These are phyloP conservation scores for Exophiala xenobiotica DNA, from an alignment of 2,329 filamentous ascomycete genomes.

Conservation along the genomic window DNA sequence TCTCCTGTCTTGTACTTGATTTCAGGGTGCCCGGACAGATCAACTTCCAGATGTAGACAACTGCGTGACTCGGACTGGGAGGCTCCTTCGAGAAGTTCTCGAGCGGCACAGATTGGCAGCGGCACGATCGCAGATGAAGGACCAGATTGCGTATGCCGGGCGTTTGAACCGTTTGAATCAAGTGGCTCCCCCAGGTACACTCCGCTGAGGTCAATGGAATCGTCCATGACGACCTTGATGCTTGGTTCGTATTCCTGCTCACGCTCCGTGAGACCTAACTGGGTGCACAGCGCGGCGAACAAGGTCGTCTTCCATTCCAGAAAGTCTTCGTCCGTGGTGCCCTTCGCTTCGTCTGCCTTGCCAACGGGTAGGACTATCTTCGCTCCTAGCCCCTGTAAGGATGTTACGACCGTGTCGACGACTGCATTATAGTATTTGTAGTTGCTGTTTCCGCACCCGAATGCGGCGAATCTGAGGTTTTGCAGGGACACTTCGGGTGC, in stretches of 20 bases:
- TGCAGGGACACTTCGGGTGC: conserved; percentile 21
- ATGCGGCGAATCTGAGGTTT: conserved; percentile 41
- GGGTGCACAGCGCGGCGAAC: conserved; percentile 31
- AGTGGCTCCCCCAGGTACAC: conserved; percentile 22
- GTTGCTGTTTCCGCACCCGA: conserved; percentile 49
- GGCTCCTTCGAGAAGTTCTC: conserved; percentile 8
- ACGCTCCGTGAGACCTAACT: conserved; percentile 78
- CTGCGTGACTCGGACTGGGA: conserved; percentile 33
- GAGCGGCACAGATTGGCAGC: not conserved
- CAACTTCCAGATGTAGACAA: conserved; percentile 41
- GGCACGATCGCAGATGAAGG: not conserved
- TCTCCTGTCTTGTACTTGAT: conserved; percentile 47
- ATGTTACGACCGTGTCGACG: conserved; percentile 36
- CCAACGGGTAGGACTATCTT: conserved; percentile 32
- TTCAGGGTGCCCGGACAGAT: conserved; percentile 37
- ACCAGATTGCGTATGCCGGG: not conserved
- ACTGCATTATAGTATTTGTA: conserved; percentile 50
- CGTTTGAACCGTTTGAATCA: not conserved
- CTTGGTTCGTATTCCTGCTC: conserved; percentile 86
- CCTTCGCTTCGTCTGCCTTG: conserved; percentile 43
- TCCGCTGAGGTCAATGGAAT: conserved; percentile 33
- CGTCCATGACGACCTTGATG: conserved; percentile 63
- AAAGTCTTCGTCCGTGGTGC: conserved; percentile 46
- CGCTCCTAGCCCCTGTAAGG: conserved; percentile 33
- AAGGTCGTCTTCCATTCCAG: conserved; percentile 42